Base-by-base conservation (phyloP, 805 yeast species). In the Teunomyces barrocoloradensis region DNA sequence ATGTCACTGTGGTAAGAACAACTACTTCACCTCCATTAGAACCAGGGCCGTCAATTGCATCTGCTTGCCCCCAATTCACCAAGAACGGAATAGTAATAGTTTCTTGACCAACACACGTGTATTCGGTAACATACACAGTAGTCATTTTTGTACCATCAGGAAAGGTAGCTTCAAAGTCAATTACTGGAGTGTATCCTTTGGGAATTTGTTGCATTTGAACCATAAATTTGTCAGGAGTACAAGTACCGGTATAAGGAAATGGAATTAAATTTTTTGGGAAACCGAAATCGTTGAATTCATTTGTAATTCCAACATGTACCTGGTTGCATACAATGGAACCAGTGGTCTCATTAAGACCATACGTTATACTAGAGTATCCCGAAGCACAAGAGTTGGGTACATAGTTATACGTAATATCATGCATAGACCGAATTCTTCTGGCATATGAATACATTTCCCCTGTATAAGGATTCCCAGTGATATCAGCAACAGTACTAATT, bases 141-240 rank as follows among this genome's bases (percentile, higher is more conserved):
- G 15, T 17, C 9, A 12, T 37, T 9, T 44, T 45, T 12, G 34
- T 39, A 4, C 29, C 10, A 25, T 25, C 23, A 38, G 12, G 21
- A 44, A 34, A 46, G 11, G 25, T n/a, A 15, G 29, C 29, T 11
- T 3, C 35, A 13, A 10, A 36, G 32, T 6, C 47, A 41, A 27
- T 37, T 13, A 60, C 58, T 10, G 61, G 60, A 17, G 62, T 47
- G 46, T 51, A 60, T 3, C 68, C 69, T 3, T 65, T 60, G 0
- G 68, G 66, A 28, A 64, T 33, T 44, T 58, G 60, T 11, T 28
- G 25, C 47, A 54, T 62, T 17, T 28, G 30, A 15, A 45, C 34
- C 4, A 7, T 4, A 28, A 34, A 20, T 5, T 27, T n/a, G 6
- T 11, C 18, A 12, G 39, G 7, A 12, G 28, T 17, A 45, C 51